Evolutionary conservation across 768 basidiomycete genomes (phyloP).

Genomic region (Boletus eberwhitei): DNA sequence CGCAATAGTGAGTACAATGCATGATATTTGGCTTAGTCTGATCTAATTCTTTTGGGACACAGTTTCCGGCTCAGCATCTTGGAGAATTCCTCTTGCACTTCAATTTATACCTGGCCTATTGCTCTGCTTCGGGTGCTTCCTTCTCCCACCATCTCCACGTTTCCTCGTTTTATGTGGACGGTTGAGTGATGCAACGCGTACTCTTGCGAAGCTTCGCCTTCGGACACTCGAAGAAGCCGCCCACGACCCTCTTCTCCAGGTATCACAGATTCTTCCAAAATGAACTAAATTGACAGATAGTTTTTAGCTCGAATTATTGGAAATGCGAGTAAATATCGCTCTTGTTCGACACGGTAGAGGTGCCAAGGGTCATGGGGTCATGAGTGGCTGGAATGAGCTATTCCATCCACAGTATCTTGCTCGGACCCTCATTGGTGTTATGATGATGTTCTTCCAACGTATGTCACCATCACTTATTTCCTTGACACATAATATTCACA

Average conservation of each 20-base stretch:
- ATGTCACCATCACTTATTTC: constrained; percentile 22
- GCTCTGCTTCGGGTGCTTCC: constrained; percentile 57
- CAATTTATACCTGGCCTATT: constrained; percentile 69
- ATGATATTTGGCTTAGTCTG: not conserved
- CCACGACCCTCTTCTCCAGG: constrained; percentile 52
- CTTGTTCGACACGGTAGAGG: constrained; percentile 43
- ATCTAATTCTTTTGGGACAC: not conserved
- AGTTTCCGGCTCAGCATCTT: constrained; percentile 66
- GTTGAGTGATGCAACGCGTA: constrained; percentile 53
- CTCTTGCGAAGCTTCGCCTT: constrained; percentile 52
- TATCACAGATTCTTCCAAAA: constrained; percentile 8
- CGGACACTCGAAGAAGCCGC: constrained; percentile 44
- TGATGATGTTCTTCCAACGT: constrained; percentile 87
- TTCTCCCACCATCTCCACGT: constrained; percentile 48
- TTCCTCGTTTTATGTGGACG: constrained; percentile 47
- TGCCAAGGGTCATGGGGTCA: constrained; percentile 15
- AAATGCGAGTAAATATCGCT: constrained; percentile 67
- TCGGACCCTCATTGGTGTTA: constrained; percentile 65
- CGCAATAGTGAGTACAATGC: constrained; percentile 46
- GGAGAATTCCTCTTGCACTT: constrained; percentile 73
- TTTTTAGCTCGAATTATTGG: constrained; percentile 63
- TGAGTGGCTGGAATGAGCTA: constrained; percentile 52
- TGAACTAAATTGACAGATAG: not conserved
- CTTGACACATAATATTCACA: not conserved
- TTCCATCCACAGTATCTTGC: constrained; percentile 51